Base-by-base conservation (phyloP, 2,329 filamentous ascomycete genomes). In the Grosmannia huntii region DNA sequence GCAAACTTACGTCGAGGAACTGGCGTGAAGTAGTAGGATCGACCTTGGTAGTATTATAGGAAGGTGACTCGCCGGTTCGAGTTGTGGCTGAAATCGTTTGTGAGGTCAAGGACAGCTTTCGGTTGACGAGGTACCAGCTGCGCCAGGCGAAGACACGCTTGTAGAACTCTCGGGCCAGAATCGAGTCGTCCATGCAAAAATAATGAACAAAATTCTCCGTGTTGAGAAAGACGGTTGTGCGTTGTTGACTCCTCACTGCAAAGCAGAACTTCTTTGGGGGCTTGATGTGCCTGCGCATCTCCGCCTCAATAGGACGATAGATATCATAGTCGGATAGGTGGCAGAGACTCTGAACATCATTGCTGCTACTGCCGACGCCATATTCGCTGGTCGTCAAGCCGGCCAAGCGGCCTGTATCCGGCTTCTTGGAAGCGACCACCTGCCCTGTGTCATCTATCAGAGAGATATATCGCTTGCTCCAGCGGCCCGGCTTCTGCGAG, bases 281-380 rank as follows among this genome's bases (percentile, higher is more conserved):
- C 65, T 86, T 90, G 57, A 96, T 77, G 62, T 82, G 79, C 66
- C 86, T 87, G 44, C 82, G 77, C 62, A 83, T 72, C 63, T 89
- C 84, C 51, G 82, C 79, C 56, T 82, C 77, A 5, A 84, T 89
- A 1, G 89, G 87, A 1, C 78, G 82, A 72, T 96, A 96, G 54
- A 96, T 87, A 67, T 97, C 92, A 69, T 92, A 96, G 70, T 96
- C 91, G 2, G 89, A 90, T 53, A 97, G 70, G 71, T 95, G 90
- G 69, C 89, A 96, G 38, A 96, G 75, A 61, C 81, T 86, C 14
- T 77, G 72, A 36, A 79, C 75, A 56, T 91, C 86, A 68, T 90
- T 89, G 53, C 27, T 48, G 48, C 52, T 33, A 52, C 53, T 12
- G 49, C 54, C 25, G 38, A 38, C 41, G 44, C 33, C 52, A 53